Base-by-base conservation (phyloP, 1,139 yeast species). In the Pichia kudriavzevii region DNA sequence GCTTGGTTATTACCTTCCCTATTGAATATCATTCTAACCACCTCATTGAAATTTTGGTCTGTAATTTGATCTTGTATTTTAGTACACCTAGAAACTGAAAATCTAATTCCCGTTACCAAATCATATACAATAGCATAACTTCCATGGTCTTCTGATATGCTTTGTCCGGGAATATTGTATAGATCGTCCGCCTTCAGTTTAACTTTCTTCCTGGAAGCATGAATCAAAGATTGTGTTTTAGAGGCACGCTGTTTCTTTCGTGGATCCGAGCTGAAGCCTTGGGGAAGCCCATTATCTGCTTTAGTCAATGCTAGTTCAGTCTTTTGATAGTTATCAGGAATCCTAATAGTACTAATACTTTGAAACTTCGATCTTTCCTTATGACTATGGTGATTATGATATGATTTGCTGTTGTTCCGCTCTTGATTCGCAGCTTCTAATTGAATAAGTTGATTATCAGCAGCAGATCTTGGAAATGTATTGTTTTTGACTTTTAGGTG, bases 61-160 rank as follows among this genome's bases (percentile, higher is more conserved):
- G 67, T 69, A 31, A 91, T 62, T 25, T 80, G 79, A 39, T 79
- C 73, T 72, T 85, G 83, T 7, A 81, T 70, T 30, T 94, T 94
- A 1, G 95, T 84, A 50, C 94, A 82, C 39, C 95, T 66, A 9
- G 95, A 83, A 1, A 87, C 97, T 0, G 96, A 93, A 2, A 88
- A 95, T 41, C 98, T 69, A 34, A 93, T 91, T 10, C 99, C 98
- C 0, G 98, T 88, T 39, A 93, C 68, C 96, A 93, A 91, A 58
- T 91, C 87, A 58, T 91, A 93, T 1, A 97, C 98, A 67, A 91
- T 79, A 24, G 87, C 85, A 52, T 81, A 93, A 58, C 88, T 91
- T 35, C 77, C 87, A 53, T 91, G 97, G 30, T 95, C 97, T 38
- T 57, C 61, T 3, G 46, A 48, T 10, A 53, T 46, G 4, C 44